Conservation (phyloP, 2,329 filamentous ascomycete species). For the Microdochium bolleyi region DNA sequence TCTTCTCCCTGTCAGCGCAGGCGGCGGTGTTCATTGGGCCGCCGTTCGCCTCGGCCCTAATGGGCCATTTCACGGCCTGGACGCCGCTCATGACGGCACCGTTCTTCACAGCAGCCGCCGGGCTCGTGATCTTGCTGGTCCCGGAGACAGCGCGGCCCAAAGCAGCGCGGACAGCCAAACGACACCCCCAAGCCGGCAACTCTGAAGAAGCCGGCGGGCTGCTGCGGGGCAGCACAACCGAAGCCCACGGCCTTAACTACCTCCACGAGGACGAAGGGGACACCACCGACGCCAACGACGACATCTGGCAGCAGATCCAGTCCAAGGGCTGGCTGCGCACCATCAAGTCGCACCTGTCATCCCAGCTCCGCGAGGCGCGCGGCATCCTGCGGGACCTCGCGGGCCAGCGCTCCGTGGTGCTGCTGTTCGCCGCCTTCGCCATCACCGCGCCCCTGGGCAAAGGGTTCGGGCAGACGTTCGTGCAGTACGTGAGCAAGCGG, state of each 20-base stretch:
- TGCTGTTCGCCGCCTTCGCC: slow-evolving; percentile 5
- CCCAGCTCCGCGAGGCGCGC: slow-evolving; percentile 1
- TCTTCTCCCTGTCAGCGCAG: slow-evolving; percentile 8
- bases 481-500: slow-evolving; percentile 17
- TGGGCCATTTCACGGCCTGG: slow-evolving; percentile 7
- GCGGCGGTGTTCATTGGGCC: slow-evolving; percentile 6
- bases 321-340: neutral
- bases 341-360: slow-evolving; percentile 1
- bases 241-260: neutral
- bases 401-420: slow-evolving; percentile 3
- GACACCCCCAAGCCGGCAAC: too few relatives aligned
- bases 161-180: neutral
- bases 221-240: too few relatives aligned
- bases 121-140: slow-evolving; percentile 6
- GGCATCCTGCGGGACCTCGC: slow-evolving; percentile 3
- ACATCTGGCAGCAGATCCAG: neutral
- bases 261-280: neutral
- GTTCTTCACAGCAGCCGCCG: slow-evolving; percentile 3
- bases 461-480: slow-evolving; percentile 5
- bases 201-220: neutral
- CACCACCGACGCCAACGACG: neutral
- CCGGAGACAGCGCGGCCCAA: slow-evolving; percentile 6
- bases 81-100: slow-evolving; percentile 5
- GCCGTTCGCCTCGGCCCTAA: slow-evolving; percentile 4
- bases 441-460: slow-evolving; percentile 3